phyloP scores from a whole-genome alignment of 139 green algal genomes.

The Astrephomene gubernaculifera region DNA sequence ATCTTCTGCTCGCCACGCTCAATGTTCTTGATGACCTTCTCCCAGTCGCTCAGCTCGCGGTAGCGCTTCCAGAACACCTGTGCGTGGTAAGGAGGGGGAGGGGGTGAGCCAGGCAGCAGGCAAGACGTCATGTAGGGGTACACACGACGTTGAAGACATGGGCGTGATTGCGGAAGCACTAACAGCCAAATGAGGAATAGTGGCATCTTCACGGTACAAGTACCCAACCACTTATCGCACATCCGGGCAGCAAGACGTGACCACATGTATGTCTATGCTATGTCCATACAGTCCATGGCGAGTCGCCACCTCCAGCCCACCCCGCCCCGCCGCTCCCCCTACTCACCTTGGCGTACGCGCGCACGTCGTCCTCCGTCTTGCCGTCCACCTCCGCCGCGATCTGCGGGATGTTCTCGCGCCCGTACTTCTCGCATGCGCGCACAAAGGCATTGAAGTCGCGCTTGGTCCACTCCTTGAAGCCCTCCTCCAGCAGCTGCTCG shows the following conservation, averaged over 20 bases:
- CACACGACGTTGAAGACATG: too few relatives aligned
- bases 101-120: too few relatives aligned
- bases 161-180: too few relatives aligned
- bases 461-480: conserved; percentile 93
- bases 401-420: conserved; percentile 77
- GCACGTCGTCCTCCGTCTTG: conserved; percentile 93
- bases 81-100: too few relatives aligned
- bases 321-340: not conserved
- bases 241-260: too few relatives aligned
- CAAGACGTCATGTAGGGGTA: too few relatives aligned
- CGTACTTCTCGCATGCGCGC: conserved; percentile 92
- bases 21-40: conserved; percentile 96
- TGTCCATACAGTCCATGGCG: too few relatives aligned
- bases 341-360: conserved; percentile 62
- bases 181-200: too few relatives aligned
- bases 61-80: conserved; percentile 89
- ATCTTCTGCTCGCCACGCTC: conserved; percentile 95
- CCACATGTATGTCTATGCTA: too few relatives aligned
- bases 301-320: too few relatives aligned
- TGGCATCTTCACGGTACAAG: too few relatives aligned
- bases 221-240: too few relatives aligned
- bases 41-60: conserved; percentile 85
- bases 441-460: conserved; percentile 96
- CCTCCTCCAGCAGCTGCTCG: conserved; percentile 74
- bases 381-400: conserved; percentile 94